Base-by-base conservation (phyloP, 2,329 filamentous ascomycete genomes). In the Ascochyta clinopodiicola region DNA sequence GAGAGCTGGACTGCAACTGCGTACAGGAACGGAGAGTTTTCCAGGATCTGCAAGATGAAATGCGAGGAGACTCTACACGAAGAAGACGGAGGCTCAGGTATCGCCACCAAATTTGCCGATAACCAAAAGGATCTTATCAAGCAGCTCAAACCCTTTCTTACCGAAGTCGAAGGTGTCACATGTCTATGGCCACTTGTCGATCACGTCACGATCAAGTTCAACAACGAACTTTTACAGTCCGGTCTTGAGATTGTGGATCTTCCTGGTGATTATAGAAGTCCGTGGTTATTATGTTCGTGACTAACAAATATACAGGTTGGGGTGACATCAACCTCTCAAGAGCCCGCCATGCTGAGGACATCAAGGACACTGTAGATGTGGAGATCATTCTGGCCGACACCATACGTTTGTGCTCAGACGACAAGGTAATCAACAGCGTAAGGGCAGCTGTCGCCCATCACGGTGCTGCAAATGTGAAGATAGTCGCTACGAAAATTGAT, bases 401-500 rank as follows among this genome's bases (percentile, higher is more conserved):
- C 0, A 49, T 59, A 27, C 59, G 66, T 5, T 64, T 68, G 7
- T 35, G 35, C 0, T 53, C 59, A 4, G 62, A 68, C 15, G 59
- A 68, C 17, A 45, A 46, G 13, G 48, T 63, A 1, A 67, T 68
- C 6, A 65, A 47, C 15, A 62, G 24, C 17, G 52, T 51, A 2
- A 35, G 61, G n/a, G 48, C 51, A 3, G 65, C 52, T 4, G 22
- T 60, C 1, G 12, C 42, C 1, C 45, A 56, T 38, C 66, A 60
- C 38, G 64, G 67, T 1, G 24, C 49, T 9, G 22, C 40, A 0
- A 61, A 60, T 2, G 66, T 70, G 10, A 68, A 63, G 29, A 17
- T 68, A 0, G 52, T 68, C 0, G 58, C 64, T 0, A 70, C 67
- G 0, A 68, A 70, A 44, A 66, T 68, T 24, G 67, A 70, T 51